These are phyloP conservation scores for Durusdinium trenchii DNA, from an alignment of 73 alveolate genomes.

Conservation along the genomic window DNA sequence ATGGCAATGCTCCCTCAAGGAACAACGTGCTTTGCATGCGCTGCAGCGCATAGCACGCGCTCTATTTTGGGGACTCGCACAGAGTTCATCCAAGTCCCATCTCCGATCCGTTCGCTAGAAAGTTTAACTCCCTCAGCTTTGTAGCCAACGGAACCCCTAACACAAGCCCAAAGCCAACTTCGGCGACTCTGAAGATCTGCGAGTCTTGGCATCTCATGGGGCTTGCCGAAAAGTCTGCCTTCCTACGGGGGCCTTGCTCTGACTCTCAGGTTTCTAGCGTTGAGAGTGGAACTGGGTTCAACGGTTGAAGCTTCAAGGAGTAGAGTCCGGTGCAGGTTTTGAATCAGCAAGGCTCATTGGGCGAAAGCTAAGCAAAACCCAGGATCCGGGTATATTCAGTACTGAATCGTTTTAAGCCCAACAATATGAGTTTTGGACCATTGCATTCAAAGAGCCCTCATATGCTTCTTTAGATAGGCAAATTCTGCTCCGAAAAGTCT, in stretches of 20 bases:
- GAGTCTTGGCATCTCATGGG: slow-evolving; percentile 44
- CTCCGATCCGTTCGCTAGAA: slow-evolving; percentile 40
- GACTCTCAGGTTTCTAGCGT: no score
- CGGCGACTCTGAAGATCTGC: not conserved
- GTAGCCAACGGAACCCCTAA: slow-evolving; percentile 68
- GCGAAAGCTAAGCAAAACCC: not conserved
- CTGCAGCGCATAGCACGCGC: slow-evolving; percentile 40
- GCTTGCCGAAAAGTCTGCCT: slow-evolving; percentile 29
- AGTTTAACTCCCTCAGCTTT: slow-evolving; percentile 61
- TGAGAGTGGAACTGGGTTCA: no score
- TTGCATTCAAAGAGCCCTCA: not conserved
- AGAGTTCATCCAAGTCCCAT: slow-evolving; percentile 10
- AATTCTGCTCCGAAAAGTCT: not conserved
- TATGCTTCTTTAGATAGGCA: not conserved
- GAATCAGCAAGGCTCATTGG: slow-evolving; percentile 10
- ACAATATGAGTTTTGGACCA: not conserved
- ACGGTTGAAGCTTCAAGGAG: not conserved
- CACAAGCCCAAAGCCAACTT: slow-evolving; percentile 22
- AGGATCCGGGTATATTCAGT: not conserved
- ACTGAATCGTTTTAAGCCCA: not conserved
- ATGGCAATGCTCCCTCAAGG: not conserved
- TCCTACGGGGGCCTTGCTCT: slow-evolving; percentile 55
- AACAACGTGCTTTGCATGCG: not conserved
- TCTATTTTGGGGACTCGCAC: no score
- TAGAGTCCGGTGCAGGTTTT: not conserved